Base-by-base conservation (phyloP, 2,329 filamentous ascomycete species). In the Nothopassalora personata region DNA sequence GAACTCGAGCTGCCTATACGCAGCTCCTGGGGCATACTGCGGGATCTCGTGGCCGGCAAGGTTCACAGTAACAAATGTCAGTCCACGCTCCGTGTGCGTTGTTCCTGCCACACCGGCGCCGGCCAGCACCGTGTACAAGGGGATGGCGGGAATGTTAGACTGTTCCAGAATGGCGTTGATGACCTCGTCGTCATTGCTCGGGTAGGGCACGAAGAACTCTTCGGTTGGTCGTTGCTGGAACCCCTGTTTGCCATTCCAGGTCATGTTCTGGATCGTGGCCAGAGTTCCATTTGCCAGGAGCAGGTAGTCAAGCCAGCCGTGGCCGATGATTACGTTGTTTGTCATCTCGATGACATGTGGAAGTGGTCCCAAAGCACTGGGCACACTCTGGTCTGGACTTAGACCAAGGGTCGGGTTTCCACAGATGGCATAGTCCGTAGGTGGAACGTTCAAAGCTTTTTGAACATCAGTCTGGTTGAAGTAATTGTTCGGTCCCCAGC, bases 21-120 rank as follows among this genome's bases (percentile, higher is more conserved):
- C 75, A 19, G 75, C 74, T 30, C 76, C 75, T 18, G 77, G 75
- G 0, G 76, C 72, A 62, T 76, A 78, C 71, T 75, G 5, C 23
- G 67, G 66, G 18, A 69, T 60, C 58, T 64, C 64, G 57, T 72
- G 70, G 0, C 69, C 70, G 11, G 69, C 67, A 18, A 60, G 58
- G 28, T 69, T 58, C 5, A 70, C 66, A 7, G 60, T 57, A 49
- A 66, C 63, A 58, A 68, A 72, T 4, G 68, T 68, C 10, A 70
- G 56, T 30, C 68, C 67, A 28, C 68, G 59, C 50, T 72, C 69
- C 1, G 63, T 60, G 19, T 65, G 60, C 60, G 60, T 62, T 11
- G 39, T 51, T 4, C 62, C 62, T 9, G 57, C 36, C 11, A 57
- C 39, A 11, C 62, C 62, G 39, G 55, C 33, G 2, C 55, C 57